Base-by-base conservation (phyloP, 2,329 filamentous ascomycete genomes). In the Phialophora macrospora region DNA sequence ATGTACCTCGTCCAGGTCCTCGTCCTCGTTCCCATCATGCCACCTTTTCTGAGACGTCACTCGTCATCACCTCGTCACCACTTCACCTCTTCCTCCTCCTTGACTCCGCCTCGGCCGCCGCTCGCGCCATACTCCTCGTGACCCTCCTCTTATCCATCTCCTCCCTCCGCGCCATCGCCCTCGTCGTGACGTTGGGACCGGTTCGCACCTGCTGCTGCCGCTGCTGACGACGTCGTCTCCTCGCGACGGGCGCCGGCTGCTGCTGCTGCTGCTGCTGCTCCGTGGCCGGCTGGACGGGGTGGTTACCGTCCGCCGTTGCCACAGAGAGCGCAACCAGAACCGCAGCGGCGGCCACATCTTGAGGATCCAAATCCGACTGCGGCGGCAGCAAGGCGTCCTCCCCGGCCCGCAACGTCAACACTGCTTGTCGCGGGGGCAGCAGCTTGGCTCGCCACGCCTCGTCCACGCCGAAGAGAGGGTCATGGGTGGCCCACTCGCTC, bases 91-190 rank as follows among this genome's bases (percentile, higher is more conserved):
- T 44, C 38, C 38, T n/a, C 38, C 8, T 44, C 38, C 3, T 3
- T 3, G 17, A 7, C 6, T 8, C 6, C 38, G 38, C 38, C 38
- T 8, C 17, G 4, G 38, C 38, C 38, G 38, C 38, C 38, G 14
- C 17, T 17, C 38, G 38, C 38, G 38, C 38, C 38, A 44, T 38
- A 17, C 54, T 41, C 41, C 54, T 41, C 20, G 54, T 56, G 32
- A 20, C 34, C 11, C 34, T 56, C 32, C 34, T 56, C 7, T 34
- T 56, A 3, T 41, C 32, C 54, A 38, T 12, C 26, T 22, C 54
- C 54, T 38, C 8, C 24, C 24, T 41, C 24, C 54, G 17, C 54
- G 32, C 54, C 54, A 56, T 56, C n/a, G n/a, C 41, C 41, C 54
- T 38, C 11, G 54, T 56, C n/a, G 54, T 56, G 54, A 56, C 54